These are phyloP conservation scores for Malus orientalis DNA, from an alignment of 306 rosid species.

Conservation along the genomic window DNA sequence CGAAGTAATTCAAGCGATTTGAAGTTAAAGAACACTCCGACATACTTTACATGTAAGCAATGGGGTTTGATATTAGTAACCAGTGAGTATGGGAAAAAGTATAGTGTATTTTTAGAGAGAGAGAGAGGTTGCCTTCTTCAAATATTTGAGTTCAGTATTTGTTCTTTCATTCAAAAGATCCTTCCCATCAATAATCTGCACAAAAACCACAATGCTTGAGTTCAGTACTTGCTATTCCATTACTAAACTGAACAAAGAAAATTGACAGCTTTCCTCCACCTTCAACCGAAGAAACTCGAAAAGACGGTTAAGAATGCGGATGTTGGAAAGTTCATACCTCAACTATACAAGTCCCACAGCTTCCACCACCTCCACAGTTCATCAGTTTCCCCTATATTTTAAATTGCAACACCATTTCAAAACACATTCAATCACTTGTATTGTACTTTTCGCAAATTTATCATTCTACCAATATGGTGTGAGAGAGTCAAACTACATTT, in stretches of 20 bases:
- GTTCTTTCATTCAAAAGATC: conserved; percentile 90
- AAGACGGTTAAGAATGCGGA: neutral
- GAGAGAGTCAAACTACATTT: too few relatives aligned
- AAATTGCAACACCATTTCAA: neutral
- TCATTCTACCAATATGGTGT: neutral
- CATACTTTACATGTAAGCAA: neutral
- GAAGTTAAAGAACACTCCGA: neutral
- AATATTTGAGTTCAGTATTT: conserved; percentile 71
- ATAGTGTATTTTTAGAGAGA: neutral
- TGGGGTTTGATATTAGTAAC: too few relatives aligned
- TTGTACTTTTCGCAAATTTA: neutral
- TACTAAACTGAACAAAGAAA: neutral
- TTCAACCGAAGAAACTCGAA: neutral
- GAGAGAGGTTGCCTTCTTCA: conserved; percentile 57
- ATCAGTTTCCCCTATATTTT: conserved; percentile 72
- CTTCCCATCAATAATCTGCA: conserved; percentile 72
- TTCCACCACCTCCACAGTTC: conserved; percentile 93
- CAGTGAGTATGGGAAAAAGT: neutral
- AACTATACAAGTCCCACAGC: conserved; percentile 91
- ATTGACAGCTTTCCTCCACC: neutral
- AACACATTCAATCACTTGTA: too few relatives aligned
- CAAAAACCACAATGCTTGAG: neutral
- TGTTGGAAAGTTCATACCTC: conserved; percentile 38
- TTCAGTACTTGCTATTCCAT: neutral
- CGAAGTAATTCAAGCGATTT: neutral